These are phyloP conservation scores for Pythium grandisporangium DNA, from an alignment of 352 stramenopile species.

Conservation along the genomic window DNA sequence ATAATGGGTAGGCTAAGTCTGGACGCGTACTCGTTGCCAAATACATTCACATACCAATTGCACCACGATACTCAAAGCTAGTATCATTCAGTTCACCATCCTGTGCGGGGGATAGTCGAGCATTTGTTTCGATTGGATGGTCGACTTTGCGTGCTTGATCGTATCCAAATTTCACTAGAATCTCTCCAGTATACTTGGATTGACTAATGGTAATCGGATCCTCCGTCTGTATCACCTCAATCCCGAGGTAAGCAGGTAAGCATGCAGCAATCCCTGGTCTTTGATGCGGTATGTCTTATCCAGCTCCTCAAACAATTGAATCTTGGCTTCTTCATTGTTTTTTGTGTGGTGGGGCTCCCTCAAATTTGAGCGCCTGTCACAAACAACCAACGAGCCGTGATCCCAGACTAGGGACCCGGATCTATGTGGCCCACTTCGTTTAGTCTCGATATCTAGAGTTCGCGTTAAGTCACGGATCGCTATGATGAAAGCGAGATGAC, in stretches of 20 bases:
- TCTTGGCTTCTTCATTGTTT: constrained; percentile 7
- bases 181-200: constrained; percentile 3
- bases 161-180: constrained; percentile 2
- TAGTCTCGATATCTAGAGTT: no score
- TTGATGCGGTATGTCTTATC: constrained; percentile 13
- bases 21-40: constrained; percentile 13
- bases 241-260: constrained; percentile 1
- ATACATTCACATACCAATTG: constrained; percentile 17
- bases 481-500: no score
- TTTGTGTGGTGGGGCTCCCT: no score
- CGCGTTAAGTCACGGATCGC: no score
- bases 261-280: constrained; percentile 11
- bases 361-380: no score
- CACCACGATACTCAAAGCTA: constrained; percentile 9
- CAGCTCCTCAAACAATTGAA: constrained; percentile 9
- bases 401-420: no score
- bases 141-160: not conserved
- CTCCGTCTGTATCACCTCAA: constrained; percentile 2
- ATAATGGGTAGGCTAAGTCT: constrained; percentile 15
- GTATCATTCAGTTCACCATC: not conserved
- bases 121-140: constrained; percentile 2
- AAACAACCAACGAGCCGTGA: no score
- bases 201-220: not conserved
- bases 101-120: not conserved
- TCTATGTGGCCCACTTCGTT: no score